Evolutionary conservation across 345 rosid species (phyloP).

Genomic region (rapeseed (Brassica napus)): Da-Ae NC_063438.1:24445001-24445500

Average conservation of each 20-base stretch:
- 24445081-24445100: constrained; percentile 21
- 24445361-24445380: too few relatives aligned
- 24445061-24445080: not conserved
- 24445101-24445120: not conserved
- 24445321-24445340: too few relatives aligned
- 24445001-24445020: not conserved
- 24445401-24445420: not conserved
- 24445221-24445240: not conserved
- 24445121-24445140: constrained; percentile 18
- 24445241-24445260: too few relatives aligned
- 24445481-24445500: not conserved
- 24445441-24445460: constrained; percentile 1
- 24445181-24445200: not conserved
- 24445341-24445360: too few relatives aligned
- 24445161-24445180: constrained; percentile 10
- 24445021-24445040: not conserved
- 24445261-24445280: too few relatives aligned
- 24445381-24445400: too few relatives aligned
- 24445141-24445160: constrained; percentile 19
- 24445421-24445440: not conserved
- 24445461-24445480: not conserved
- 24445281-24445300: too few relatives aligned
- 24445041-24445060: not conserved
- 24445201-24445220: not conserved
- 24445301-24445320: too few relatives aligned